Evolutionary conservation across 2,329 filamentous ascomycete species (phyloP), one percentile per base, ranked within the genome.

Genomic region (Drechmeria coniospora): DNA sequence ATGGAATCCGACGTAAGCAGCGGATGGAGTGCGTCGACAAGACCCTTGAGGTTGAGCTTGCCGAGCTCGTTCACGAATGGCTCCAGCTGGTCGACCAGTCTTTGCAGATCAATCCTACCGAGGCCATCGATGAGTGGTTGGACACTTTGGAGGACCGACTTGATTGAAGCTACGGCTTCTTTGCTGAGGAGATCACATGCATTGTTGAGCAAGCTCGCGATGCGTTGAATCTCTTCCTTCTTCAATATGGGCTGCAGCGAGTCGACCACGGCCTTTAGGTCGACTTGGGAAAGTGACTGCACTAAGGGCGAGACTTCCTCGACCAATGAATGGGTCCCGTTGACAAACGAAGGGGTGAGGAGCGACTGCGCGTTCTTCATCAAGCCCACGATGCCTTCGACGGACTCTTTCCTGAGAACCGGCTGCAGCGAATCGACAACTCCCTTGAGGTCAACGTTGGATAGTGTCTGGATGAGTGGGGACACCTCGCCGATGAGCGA

Each of bases 401-500:
- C 38, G 0, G 42, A 44, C 1, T 51, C 40, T 19, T 41, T 39
- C 0, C 44, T 50, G 4, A 53, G 43, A 1, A 53, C 29, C 1
- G 50, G 49, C 5, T 35, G 31, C 0, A 53, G 25, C 2, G 48
- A 30, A 2, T 43, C 34, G 0, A 53, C 22, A 2, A 53, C 34
- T 1, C 44, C 42, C 23, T 45, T 35, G 0, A 59, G 37, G 15
- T 58, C 48, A 4, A 57, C 40, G 25, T 51, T 44, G 23, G 44
- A 30, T 2, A 51, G 21, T 4, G 37, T 38, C 1, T 49, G 37
- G 2, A 50, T 37, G 3, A 45, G 39, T 3, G 49, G 46, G 7
- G 50, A 33, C 5, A 53, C 42, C 24, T 56, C 50, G 2, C 43
- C 40, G 3, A 58, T 29, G 11, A 59, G 45, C 6, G 44, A 44